Conservation (phyloP, 345 rosid genomes). For the Pugionium dolabratum region DNA sequence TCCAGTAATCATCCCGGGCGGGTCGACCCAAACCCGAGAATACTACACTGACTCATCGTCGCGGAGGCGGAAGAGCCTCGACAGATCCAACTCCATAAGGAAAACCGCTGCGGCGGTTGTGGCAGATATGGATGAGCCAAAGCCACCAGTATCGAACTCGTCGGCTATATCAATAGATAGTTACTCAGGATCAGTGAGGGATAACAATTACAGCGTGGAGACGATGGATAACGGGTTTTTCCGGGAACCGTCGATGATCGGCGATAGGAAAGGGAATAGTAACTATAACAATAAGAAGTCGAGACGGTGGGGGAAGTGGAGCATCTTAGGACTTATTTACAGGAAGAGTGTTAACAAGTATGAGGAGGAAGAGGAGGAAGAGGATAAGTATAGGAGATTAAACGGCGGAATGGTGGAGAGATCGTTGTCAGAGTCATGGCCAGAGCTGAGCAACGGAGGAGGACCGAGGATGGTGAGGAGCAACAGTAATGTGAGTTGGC, state of each 20-base stretch:
- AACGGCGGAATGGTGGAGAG: conserved; percentile 77
- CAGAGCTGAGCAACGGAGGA: conserved; percentile 63
- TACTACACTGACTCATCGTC: conserved; percentile 88
- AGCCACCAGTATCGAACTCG: conserved; percentile 59
- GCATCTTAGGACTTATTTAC: conserved; percentile 82
- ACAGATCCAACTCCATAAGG: conserved; percentile 79
- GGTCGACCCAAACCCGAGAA: conserved; percentile 88
- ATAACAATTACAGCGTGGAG: conserved; percentile 55
- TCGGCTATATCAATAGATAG: conserved; percentile 59
- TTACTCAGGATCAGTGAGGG: conserved; percentile 72
- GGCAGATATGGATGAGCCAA: conserved; percentile 87
- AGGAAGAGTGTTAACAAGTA: conserved; percentile 74
- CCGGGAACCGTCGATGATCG: conserved; percentile 47
- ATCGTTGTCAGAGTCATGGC: conserved; percentile 95
- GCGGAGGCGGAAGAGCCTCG: conserved; percentile 83
- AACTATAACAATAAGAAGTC: conserved; percentile 69
- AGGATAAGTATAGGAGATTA: conserved; percentile 67
- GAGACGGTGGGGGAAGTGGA: conserved; percentile 86
- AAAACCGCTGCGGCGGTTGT: conserved; percentile 80
- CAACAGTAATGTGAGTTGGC: conserved; percentile 95
- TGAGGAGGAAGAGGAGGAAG: conserved; percentile 78
- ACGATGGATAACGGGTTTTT: conserved; percentile 46
- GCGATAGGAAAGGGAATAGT: conserved; percentile 43
- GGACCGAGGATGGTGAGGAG: conserved; percentile 82
- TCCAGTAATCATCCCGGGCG: conserved; percentile 67